Percentiles rank a stretch among this genome's conserved stretches.
Conservation (phyloP, 345 rosid genomes). For the Crucihimalaya himalaica region DNA sequence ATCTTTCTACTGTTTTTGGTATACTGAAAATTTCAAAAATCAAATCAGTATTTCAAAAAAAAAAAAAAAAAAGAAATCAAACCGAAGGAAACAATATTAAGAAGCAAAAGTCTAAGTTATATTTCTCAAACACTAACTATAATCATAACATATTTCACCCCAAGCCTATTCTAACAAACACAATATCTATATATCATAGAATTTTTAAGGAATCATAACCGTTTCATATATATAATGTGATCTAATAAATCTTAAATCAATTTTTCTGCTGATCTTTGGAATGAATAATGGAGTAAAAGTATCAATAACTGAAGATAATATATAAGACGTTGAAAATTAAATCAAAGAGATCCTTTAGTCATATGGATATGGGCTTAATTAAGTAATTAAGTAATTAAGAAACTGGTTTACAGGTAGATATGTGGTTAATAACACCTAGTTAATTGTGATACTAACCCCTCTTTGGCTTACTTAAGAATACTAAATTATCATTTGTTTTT, state of each 20-base stretch:
- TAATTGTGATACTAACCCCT: slow-evolving; percentile 26
- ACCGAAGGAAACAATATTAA: background rate
- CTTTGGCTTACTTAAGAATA: slow-evolving; percentile 8
- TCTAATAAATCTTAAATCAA: too few species aligned
- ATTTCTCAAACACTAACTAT: background rate
- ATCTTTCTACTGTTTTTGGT: slow-evolving; percentile 68
- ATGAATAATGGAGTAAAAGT: background rate
- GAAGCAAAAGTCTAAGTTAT: background rate
- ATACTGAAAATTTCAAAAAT: slow-evolving; percentile 42
- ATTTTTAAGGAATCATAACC: background rate
- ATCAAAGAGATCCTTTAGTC: background rate
- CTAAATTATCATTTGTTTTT: background rate
- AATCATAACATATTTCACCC: background rate
- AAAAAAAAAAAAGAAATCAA: background rate
- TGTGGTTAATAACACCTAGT: slow-evolving; percentile 26
- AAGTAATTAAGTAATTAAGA: slow-evolving; percentile 4
- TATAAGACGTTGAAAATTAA: background rate
- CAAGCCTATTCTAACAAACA: background rate
- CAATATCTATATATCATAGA: background rate
- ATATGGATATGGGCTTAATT: slow-evolving; percentile 16
- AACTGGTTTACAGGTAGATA: background rate
- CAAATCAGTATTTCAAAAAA: background rate
- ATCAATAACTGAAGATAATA: background rate
- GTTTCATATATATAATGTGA: background rate
- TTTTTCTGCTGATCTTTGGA: background rate